A percentile compares a stretch with the other conserved stretches of the same genome.
Evolutionary conservation across 768 basidiomycete species (phyloP).

Genomic region (Amanita thiersii): DNA sequence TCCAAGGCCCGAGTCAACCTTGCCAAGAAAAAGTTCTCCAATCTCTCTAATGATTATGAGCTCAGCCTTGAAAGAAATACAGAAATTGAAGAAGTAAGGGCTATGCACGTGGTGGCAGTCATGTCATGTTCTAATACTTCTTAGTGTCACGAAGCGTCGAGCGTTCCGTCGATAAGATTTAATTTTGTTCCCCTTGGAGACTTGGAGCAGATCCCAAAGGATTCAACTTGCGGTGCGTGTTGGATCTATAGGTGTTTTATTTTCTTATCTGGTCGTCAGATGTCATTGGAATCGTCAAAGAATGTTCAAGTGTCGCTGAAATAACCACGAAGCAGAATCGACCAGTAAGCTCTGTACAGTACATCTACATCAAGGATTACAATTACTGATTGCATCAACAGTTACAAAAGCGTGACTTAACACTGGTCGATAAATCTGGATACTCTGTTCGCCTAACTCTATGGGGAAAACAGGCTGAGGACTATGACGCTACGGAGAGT

Average conservation of each 20-base stretch:
- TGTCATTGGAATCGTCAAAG: conserved; percentile 82
- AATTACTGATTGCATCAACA: conserved; percentile 21
- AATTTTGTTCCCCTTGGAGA: conserved; percentile 63
- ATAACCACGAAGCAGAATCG: conserved; percentile 59
- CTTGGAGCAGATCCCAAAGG: conserved; percentile 62
- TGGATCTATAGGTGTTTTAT: conserved; percentile 2
- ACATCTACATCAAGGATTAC: background rate
- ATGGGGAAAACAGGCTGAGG: conserved; percentile 94
- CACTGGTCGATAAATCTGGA: conserved; percentile 76
- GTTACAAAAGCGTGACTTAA: conserved; percentile 86
- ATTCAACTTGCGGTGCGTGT: conserved; percentile 73
- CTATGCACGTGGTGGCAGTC: background rate
- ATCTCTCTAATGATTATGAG: conserved; percentile 88
- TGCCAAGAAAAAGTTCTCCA: conserved; percentile 95
- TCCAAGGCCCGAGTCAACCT: conserved; percentile 89
- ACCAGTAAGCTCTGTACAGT: conserved; percentile 32
- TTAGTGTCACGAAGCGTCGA: conserved; percentile 72
- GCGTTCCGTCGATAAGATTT: conserved; percentile 79
- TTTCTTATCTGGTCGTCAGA: conserved; percentile 37
- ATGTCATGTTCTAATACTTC: conserved; percentile 2
- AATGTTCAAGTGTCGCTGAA: conserved; percentile 57
- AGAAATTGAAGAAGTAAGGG: conserved; percentile 72
- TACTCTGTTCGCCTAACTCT: conserved; percentile 79
- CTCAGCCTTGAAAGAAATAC: conserved; percentile 78
- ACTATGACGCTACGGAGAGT: conserved; percentile 46